Percentiles rank a stretch among this genome's conserved stretches.
These are phyloP conservation scores for Vitis hybrid DNA, from an alignment of 177 flowering plant species.

Conservation along the genomic window DNA sequence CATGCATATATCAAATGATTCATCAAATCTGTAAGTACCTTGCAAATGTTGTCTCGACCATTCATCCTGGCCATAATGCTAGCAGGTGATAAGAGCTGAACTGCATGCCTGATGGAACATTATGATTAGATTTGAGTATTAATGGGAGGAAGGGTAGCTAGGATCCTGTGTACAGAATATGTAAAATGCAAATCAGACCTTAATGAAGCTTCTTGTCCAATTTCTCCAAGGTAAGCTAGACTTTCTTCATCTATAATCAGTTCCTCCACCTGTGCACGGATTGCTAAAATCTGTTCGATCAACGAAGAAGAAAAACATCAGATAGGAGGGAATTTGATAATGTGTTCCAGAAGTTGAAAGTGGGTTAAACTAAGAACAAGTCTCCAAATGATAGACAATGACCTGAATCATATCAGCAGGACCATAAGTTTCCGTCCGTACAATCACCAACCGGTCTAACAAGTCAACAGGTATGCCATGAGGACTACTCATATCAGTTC, in stretches of 20 bases:
- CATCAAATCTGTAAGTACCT: slow-evolving; percentile 34
- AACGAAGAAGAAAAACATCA: slow-evolving; percentile 6
- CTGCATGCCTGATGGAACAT: slow-evolving; percentile 77
- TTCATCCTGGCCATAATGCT: slow-evolving; percentile 80
- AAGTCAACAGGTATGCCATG: slow-evolving; percentile 98
- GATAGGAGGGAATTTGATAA: not conserved
- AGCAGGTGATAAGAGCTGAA: slow-evolving; percentile 87
- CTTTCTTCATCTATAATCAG: slow-evolving; percentile 84
- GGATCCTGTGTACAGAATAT: not conserved
- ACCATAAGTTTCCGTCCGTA: slow-evolving; percentile 81
- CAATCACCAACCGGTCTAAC: slow-evolving; percentile 80
- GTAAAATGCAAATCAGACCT: slow-evolving; percentile 37
- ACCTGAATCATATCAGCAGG: slow-evolving; percentile 96
- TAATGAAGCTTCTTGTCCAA: slow-evolving; percentile 81
- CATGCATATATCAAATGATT: not conserved
- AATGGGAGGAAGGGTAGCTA: not conserved
- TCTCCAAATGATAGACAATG: not conserved
- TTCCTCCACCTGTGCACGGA: slow-evolving; percentile 94
- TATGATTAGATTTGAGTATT: not conserved
- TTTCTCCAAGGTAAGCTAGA: slow-evolving; percentile 82
- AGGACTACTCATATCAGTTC: slow-evolving; percentile 90
- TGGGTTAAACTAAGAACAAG: not conserved
- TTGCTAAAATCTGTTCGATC: slow-evolving; percentile 73
- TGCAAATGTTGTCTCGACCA: slow-evolving; percentile 78
- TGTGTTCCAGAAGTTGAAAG: not conserved